Evolutionary conservation across 148 eudicot genomes (phyloP), one percentile per base, ranked within the genome.

Genomic region (Mesembryanthemum crystallinum): DNA sequence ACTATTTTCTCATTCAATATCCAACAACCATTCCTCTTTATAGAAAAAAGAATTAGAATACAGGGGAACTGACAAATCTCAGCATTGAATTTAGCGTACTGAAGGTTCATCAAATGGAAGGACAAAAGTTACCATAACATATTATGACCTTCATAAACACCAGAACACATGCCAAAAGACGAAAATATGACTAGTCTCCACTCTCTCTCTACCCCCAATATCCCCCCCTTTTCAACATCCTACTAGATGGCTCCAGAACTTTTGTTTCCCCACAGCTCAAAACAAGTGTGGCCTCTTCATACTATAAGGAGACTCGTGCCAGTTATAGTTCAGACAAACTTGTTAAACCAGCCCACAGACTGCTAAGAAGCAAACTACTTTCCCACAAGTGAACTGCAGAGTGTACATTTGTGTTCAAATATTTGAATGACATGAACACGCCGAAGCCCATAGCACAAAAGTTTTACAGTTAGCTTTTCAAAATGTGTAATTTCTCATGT

Each of bases 391-490:
- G 23, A 61, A 61, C 68, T 33, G 32, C 37, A 73, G 25, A 14
- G 39, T 21, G 43, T 35, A 35, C 27, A 23, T 57, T 0, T 72
- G 27, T 57, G 65, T 59, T 33, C 37, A 39, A 14, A 24, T 42
- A 60, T 27, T 71, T 35, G 52, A 39, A 18, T 42, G 8, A 20
- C 15, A 21, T 33, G 49, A 58, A 58, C 52, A 42, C 37, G 20
- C 11, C 23, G 0, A 72, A 59, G 20, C 65, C 65, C 64, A 58
- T 72, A 60, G 75, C 64, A 60, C n/a, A 60, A 18, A 13, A 18
- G 24, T 32, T 8, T 33, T 47, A 72, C 8, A 37, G 35, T 45
- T 24, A 42, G 55, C 17, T 35, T 60, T 6, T 23, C 76, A 62
- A 35, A 52, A n/a, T 58, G 25, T 15, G 33, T 23, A 8, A 0